Conservation (phyloP, 805 yeast species). For the Suhomyces prunicola region DNA sequence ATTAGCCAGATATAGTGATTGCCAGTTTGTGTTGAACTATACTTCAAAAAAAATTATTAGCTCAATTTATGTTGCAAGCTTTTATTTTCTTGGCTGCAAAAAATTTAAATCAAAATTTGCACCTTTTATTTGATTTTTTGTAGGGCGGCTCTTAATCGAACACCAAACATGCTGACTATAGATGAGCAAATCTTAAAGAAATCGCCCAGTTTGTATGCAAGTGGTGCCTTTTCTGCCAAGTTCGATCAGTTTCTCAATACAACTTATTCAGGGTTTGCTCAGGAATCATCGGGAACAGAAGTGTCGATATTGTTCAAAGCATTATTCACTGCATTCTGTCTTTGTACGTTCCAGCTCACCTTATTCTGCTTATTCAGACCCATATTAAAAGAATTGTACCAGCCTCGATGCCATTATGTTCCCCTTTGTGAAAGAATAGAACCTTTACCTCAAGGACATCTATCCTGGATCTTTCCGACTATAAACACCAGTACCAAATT, state of each 20-base stretch:
- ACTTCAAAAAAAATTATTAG: background rate
- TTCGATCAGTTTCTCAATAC: conserved; percentile 46
- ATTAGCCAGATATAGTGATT: background rate
- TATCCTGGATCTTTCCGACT: conserved; percentile 55
- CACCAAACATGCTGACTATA: conserved; percentile 3
- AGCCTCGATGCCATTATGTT: conserved; percentile 48
- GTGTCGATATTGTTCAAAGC: conserved; percentile 55
- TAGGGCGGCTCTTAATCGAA: background rate
- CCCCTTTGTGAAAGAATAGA: conserved; percentile 38
- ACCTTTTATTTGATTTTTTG: background rate
- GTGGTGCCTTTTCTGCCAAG: conserved; percentile 24
- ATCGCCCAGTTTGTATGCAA: conserved; percentile 26
- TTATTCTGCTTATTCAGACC: conserved; percentile 37
- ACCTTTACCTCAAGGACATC: conserved; percentile 40
- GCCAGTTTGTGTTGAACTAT: background rate
- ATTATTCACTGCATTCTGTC: conserved; percentile 48
- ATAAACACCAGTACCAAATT: conserved; percentile 37
- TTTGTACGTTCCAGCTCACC: conserved; percentile 52
- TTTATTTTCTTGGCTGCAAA: background rate
- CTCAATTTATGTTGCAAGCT: background rate
- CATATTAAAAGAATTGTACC: conserved; percentile 43
- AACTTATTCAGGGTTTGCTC: conserved; percentile 58
- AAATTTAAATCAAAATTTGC: background rate
- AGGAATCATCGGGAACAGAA: conserved; percentile 55
- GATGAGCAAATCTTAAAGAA: conserved; percentile 21